Conservation (phyloP, 108 stramenopile species). For the Nannochloropsis oceanica region DNA sequence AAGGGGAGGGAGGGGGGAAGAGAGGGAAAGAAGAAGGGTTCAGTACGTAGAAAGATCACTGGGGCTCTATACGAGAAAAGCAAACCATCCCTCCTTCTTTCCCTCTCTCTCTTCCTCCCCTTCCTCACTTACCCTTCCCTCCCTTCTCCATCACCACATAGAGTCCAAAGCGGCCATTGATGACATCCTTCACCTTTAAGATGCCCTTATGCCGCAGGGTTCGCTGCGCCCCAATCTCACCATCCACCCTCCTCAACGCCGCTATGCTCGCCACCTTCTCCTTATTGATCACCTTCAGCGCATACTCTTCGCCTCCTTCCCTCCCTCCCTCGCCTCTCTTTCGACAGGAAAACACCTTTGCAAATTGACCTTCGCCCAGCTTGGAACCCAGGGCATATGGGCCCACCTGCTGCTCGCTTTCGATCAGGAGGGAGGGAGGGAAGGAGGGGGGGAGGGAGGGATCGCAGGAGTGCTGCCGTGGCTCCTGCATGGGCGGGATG, state of each 20-base stretch:
- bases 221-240: slow-evolving; percentile 24
- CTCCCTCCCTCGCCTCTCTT: neutral
- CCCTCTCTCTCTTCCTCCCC: neutral
- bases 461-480: neutral
- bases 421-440: neutral
- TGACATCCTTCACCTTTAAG: slow-evolving; percentile 10
- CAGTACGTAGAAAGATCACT: neutral
- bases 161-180: slow-evolving; percentile 1
- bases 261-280: slow-evolving; percentile 7
- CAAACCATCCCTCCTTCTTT: no score
- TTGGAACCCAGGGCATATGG: slow-evolving; percentile 9
- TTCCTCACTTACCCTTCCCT: neutral
- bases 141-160: slow-evolving; percentile 30
- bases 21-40: neutral
- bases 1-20: neutral
- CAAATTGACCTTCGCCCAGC: slow-evolving; percentile 37
- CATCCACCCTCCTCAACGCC: slow-evolving; percentile 14
- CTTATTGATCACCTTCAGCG: slow-evolving; percentile 34
- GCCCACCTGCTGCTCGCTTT: slow-evolving; percentile 7
- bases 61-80: neutral
- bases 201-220: neutral
- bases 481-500: slow-evolving; percentile 4
- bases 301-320: neutral
- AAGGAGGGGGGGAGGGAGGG: neutral
- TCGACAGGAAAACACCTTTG: slow-evolving; percentile 1